A percentile compares a stretch with the other conserved stretches of the same genome.
phyloP scores from a whole-genome alignment of 2,329 filamentous ascomycete genomes.

The Penicillium sp. region DNA sequence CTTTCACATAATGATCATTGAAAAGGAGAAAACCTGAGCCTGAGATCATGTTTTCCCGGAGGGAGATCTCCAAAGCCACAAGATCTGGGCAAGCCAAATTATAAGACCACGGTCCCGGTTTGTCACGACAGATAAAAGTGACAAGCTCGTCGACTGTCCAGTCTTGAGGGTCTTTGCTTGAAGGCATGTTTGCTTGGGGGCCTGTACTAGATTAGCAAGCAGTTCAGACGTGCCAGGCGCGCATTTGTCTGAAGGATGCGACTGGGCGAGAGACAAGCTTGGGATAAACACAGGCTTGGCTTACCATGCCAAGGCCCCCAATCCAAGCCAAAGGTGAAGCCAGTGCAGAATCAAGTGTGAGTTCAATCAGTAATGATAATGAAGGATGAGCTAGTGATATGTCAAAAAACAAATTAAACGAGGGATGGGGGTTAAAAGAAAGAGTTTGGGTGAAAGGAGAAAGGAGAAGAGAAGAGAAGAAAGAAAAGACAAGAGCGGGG shows the following conservation, averaged over 20 bases:
- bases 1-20: not conserved
- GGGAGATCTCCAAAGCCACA: not conserved
- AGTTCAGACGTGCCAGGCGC: not conserved
- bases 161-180: not conserved
- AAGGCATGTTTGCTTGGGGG: not conserved
- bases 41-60: not conserved
- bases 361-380: not conserved
- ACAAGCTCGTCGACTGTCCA: not conserved
- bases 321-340: fast-evolving
- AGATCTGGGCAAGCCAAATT: not conserved
- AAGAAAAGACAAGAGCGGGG: not conserved
- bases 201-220: not conserved
- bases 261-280: not conserved
- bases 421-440: too few species aligned
- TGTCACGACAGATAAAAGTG: not conserved
- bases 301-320: not conserved
- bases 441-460: not conserved
- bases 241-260: not conserved
- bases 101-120: not conserved
- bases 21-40: not conserved
- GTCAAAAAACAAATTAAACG: not conserved
- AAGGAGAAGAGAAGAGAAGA: not conserved
- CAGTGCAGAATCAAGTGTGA: not conserved
- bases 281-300: not conserved
- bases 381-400: not conserved